Percentiles rank a stretch among this genome's conserved stretches.
These are phyloP conservation scores for Anthracocystis walkeri DNA, from an alignment of 1,284 basidiomycete genomes.

Conservation along the genomic window DNA sequence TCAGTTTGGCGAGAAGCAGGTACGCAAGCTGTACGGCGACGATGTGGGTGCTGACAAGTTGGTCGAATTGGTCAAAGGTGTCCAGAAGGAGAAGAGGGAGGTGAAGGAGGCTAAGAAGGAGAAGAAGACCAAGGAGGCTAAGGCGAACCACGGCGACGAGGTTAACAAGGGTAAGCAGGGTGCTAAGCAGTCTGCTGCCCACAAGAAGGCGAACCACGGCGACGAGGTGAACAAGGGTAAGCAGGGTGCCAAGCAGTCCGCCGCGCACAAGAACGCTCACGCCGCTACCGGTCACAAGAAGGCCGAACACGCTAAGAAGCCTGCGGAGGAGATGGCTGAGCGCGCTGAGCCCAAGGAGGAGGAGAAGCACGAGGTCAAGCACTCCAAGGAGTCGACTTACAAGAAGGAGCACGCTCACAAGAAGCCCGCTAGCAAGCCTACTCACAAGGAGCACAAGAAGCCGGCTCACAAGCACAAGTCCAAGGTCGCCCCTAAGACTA, in stretches of 20 bases:
- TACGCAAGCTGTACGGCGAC: slow-evolving; percentile 25
- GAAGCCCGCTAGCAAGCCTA: neutral
- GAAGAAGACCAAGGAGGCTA: slow-evolving; percentile 7
- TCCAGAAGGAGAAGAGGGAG: slow-evolving; percentile 12
- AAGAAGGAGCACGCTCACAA: slow-evolving; percentile 9
- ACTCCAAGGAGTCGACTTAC: slow-evolving; percentile 3
- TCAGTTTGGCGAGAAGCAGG: slow-evolving; percentile 15
- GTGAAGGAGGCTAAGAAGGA: neutral
- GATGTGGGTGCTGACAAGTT: slow-evolving; percentile 21
- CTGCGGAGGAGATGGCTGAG: neutral
- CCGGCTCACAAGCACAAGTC: slow-evolving; percentile 31
- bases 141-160: slow-evolving; percentile 2
- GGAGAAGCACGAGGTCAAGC: neutral
- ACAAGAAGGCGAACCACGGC: slow-evolving; percentile 11
- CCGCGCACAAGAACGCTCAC: slow-evolving; percentile 8
- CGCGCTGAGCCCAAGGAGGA: slow-evolving; percentile 6
- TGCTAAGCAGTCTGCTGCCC: slow-evolving; percentile 6
- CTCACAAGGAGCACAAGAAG: slow-evolving; percentile 28
- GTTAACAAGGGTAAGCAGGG: slow-evolving; percentile 28
- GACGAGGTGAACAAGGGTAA: slow-evolving; percentile 17
- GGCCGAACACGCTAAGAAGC: slow-evolving; percentile 8
- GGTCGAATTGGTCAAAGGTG: slow-evolving; percentile 19
- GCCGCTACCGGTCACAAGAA: neutral
- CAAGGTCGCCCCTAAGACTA: slow-evolving; percentile 11
- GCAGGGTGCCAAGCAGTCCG: slow-evolving; percentile 18